These are phyloP conservation scores for Syzygium malaccense DNA, from an alignment of 441 rosid genomes.

Conservation along the genomic window DNA sequence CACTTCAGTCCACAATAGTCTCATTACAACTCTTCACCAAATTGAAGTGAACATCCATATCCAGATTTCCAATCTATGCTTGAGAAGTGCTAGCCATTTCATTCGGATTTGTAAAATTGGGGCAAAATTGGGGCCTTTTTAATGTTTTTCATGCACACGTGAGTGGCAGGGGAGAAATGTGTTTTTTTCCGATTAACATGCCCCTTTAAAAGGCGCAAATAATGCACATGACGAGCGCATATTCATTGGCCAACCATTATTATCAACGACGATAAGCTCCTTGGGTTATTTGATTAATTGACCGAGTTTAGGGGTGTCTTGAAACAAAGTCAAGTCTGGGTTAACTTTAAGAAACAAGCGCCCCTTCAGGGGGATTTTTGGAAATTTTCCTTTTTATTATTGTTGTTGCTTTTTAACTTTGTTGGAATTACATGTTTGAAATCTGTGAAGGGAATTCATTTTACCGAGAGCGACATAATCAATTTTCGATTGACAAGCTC, in stretches of 20 bases:
- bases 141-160: neutral
- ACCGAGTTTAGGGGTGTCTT: neutral
- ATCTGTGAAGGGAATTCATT: neutral
- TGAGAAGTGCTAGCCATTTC: neutral
- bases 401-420: neutral
- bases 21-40: neutral
- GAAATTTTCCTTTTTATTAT: neutral
- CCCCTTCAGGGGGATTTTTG: neutral
- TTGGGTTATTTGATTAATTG: neutral
- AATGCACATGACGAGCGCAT: neutral
- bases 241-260: neutral
- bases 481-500: neutral
- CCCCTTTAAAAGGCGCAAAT: neutral
- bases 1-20: neutral
- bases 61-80: neutral
- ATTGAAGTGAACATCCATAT: neutral
- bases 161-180: neutral
- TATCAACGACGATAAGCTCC: neutral
- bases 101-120: neutral
- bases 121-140: neutral
- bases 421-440: neutral
- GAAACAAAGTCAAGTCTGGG: neutral
- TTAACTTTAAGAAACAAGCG: neutral
- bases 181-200: neutral
- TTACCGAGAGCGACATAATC: neutral